Percentiles rank a stretch among this genome's conserved stretches.
These are phyloP conservation scores for Salvia hispanica DNA, from an alignment of 257 asterid species.

Conservation along the genomic window DNA sequence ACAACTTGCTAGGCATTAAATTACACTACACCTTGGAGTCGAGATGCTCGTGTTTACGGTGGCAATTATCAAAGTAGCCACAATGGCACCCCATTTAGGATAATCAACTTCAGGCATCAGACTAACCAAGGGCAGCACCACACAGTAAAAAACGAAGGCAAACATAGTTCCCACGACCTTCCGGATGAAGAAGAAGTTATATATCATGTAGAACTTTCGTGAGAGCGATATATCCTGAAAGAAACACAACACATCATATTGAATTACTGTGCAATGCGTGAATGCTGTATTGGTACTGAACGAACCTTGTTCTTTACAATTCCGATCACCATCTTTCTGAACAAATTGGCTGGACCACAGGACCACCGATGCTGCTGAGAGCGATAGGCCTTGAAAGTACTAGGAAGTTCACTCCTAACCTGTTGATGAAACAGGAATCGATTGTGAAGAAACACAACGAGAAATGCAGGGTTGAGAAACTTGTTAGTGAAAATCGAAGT, in stretches of 20 bases:
- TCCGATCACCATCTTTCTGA: slow-evolving; percentile 59
- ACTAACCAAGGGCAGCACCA: slow-evolving; percentile 65
- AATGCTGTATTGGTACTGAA: neutral
- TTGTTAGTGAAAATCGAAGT: neutral
- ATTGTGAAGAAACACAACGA: neutral
- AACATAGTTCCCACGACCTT: slow-evolving; percentile 67
- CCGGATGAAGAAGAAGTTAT: slow-evolving; percentile 77
- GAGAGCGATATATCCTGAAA: slow-evolving; percentile 64
- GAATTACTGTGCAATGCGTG: no score
- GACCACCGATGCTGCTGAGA: slow-evolving; percentile 85
- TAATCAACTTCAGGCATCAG: slow-evolving; percentile 66
- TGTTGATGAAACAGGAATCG: slow-evolving; percentile 22
- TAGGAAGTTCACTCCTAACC: slow-evolving; percentile 81
- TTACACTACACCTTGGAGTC: slow-evolving; percentile 62
- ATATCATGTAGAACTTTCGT: slow-evolving; percentile 67
- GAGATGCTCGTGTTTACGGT: slow-evolving; percentile 60
- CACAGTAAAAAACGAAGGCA: slow-evolving; percentile 66
- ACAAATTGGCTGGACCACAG: slow-evolving; percentile 81
- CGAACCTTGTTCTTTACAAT: slow-evolving; percentile 63
- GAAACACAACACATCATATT: neutral
- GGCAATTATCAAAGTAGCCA: slow-evolving; percentile 51
- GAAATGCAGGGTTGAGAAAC: neutral
- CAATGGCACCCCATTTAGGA: slow-evolving; percentile 71
- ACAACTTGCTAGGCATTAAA: neutral
- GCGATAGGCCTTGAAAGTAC: slow-evolving; percentile 66